Evolutionary conservation across 2,329 filamentous ascomycete species (phyloP).

Genomic region (Alternaria panax): DNA sequence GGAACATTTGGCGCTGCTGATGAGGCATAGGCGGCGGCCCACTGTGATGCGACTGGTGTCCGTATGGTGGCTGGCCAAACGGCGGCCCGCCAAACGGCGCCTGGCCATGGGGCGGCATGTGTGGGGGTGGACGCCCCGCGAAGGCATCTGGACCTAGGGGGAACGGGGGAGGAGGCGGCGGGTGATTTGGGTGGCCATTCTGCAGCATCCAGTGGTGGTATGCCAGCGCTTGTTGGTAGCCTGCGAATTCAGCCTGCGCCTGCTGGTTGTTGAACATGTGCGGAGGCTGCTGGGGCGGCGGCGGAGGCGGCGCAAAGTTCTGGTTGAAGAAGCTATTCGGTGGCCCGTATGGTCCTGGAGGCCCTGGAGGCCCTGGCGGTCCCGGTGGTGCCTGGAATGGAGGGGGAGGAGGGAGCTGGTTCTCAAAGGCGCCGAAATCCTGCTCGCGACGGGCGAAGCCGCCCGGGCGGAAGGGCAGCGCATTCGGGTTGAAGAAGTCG

Average conservation of each 20-base stretch:
- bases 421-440: constrained; percentile 17
- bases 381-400: constrained; percentile 8
- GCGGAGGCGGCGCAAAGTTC: constrained; percentile 12
- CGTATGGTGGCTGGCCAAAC: constrained; percentile 11
- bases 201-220: constrained; percentile 32
- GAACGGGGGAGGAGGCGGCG: constrained; percentile 16
- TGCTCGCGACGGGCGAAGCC: constrained; percentile 17
- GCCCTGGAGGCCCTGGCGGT: too few species aligned
- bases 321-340: constrained; percentile 17
- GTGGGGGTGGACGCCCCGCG: constrained; percentile 3
- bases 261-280: constrained; percentile 16
- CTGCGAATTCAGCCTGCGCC: constrained; percentile 17
- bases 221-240: constrained; percentile 26
- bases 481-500: constrained; percentile 29
- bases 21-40: constrained; percentile 7
- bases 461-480: constrained; percentile 29
- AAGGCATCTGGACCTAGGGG: constrained; percentile 6
- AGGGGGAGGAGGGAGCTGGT: constrained; percentile 18
- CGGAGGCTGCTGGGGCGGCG: constrained; percentile 18
- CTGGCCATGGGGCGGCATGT: constrained; percentile 13
- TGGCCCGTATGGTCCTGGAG: constrained; percentile 10
- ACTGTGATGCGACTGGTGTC: constrained; percentile 8
- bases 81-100: background rate
- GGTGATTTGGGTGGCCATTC: constrained; percentile 16
- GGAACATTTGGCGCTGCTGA: constrained; percentile 17